Percentiles rank a stretch among this genome's conserved stretches.
Conservation (phyloP, 805 yeast species). For the Candida corydali region DNA sequence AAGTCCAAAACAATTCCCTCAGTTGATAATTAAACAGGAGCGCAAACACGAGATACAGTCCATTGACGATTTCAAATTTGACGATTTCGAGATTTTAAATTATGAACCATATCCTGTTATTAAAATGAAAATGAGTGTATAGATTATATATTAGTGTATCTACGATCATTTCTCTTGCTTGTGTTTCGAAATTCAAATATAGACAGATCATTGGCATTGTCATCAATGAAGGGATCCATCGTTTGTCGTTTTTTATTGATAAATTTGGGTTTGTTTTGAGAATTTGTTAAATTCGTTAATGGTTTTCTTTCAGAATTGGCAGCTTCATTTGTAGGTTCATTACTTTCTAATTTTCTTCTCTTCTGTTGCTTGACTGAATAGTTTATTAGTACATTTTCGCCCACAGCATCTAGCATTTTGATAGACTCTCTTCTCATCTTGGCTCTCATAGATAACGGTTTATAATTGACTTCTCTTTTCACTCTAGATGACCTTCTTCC, state of each 20-base stretch:
- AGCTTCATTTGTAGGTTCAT: too few species aligned
- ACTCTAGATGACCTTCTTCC: constrained; percentile 44
- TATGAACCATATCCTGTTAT: constrained; percentile 82
- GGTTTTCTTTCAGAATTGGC: constrained; percentile 21
- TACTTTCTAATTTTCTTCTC: constrained; percentile 3
- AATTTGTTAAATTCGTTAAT: constrained; percentile 18
- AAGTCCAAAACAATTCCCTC: constrained; percentile 78
- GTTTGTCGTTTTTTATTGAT: constrained; percentile 1
- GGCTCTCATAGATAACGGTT: constrained; percentile 60
- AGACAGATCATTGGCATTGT: constrained; percentile 21
- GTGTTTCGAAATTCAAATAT: constrained; percentile 38
- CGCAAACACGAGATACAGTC: constrained; percentile 41
- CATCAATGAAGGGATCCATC: constrained; percentile 1
- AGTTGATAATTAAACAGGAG: constrained; percentile 61
- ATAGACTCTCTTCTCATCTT: constrained; percentile 68
- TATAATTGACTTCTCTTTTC: constrained; percentile 59
- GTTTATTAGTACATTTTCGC: constrained; percentile 21
- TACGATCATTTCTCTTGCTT: constrained; percentile 8
- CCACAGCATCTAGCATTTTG: constrained; percentile 58
- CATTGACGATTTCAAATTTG: constrained; percentile 85
- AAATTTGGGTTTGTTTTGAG: not conserved
- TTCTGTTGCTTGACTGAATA: constrained; percentile 6
- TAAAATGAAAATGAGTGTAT: constrained; percentile 97
- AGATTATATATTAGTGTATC: constrained; percentile 11
- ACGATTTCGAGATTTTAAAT: constrained; percentile 77